These are phyloP conservation scores for Citrus sinensis DNA, from an alignment of 345 rosid species.

Conservation along the genomic window DNA sequence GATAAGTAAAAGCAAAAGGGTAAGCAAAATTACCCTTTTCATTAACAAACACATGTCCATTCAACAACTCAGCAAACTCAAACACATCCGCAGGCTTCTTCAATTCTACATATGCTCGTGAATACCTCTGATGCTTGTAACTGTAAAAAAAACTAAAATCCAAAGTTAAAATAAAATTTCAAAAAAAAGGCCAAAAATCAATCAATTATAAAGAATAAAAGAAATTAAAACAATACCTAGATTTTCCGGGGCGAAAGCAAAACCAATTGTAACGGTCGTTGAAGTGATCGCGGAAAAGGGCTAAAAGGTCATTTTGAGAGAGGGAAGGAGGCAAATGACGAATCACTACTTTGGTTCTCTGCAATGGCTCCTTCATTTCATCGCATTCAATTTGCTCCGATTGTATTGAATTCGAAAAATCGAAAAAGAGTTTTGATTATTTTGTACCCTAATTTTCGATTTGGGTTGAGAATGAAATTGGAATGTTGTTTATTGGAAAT, in stretches of 20 bases:
- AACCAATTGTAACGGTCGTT: constrained; percentile 55
- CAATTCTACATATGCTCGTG: constrained; percentile 62
- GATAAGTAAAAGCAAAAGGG: background rate
- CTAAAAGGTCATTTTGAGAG: constrained; percentile 48
- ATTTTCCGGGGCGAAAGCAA: constrained; percentile 53
- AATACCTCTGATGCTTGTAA: constrained; percentile 46
- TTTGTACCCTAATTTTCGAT: background rate
- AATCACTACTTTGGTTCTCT: constrained; percentile 63
- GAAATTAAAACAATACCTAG: constrained; percentile 28
- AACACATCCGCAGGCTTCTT: constrained; percentile 59
- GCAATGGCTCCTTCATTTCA: constrained; percentile 41
- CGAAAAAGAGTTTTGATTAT: background rate
- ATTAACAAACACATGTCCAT: constrained; percentile 69
- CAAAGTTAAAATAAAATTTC: background rate
- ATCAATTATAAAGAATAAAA: too few species aligned
- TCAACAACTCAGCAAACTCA: constrained; percentile 64
- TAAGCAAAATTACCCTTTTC: constrained; percentile 54
- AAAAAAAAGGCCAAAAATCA: background rate
- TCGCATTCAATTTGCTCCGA: background rate
- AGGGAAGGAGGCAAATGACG: constrained; percentile 77
- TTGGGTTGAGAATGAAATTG: background rate
- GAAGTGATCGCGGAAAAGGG: constrained; percentile 55
- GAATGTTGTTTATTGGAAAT: background rate
- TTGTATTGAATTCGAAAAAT: background rate
- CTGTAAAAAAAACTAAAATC: constrained; percentile 25